Evolutionary conservation across 345 rosid species (phyloP).

Genomic region (Populus nigra): DNA sequence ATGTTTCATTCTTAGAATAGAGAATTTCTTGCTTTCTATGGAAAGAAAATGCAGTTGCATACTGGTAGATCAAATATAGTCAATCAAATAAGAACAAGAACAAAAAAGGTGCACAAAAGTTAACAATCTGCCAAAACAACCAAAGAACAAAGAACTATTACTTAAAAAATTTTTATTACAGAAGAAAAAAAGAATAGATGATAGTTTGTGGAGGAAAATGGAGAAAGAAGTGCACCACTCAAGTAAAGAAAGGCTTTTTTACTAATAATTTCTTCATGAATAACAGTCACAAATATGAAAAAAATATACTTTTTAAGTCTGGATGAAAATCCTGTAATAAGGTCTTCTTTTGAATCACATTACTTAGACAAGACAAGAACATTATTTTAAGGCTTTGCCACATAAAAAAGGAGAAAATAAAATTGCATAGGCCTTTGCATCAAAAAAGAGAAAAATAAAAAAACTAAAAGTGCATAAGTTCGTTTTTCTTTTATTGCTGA

Average conservation of each 20-base stretch:
- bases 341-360: not conserved
- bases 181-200: not conserved
- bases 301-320: not conserved
- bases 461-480: constrained; percentile 18
- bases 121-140: too few species aligned
- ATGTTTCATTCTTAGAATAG: not conserved
- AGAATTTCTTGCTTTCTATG: not conserved
- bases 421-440: not conserved
- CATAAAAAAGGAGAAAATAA: not conserved
- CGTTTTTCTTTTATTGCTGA: constrained; percentile 44
- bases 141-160: not conserved
- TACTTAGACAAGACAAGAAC: not conserved
- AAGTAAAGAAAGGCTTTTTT: too few species aligned
- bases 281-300: not conserved
- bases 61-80: not conserved
- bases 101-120: too few species aligned
- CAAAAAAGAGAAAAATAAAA: not conserved
- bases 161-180: too few species aligned
- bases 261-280: not conserved
- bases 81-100: too few species aligned
- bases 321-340: not conserved
- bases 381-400: not conserved
- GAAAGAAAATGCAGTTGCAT: not conserved
- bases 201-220: not conserved
- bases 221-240: not conserved